Conservation (phyloP, 805 yeast species). For the Yamadazyma phyllophila region DNA sequence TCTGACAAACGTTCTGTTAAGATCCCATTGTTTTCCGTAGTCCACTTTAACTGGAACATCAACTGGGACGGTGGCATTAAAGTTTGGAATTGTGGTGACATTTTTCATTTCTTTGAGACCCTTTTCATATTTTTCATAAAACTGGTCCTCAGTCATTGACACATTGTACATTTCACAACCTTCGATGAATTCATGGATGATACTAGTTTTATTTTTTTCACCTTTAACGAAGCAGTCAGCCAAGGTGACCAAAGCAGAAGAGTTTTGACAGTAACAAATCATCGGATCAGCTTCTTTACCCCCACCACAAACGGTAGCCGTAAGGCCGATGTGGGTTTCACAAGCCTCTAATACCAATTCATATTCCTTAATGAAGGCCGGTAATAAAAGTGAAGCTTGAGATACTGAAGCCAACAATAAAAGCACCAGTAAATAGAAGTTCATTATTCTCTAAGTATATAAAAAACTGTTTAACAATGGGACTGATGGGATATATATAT, state of each 20-base stretch:
- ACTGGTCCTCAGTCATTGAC: conserved; percentile 10
- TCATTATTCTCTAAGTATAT: conserved; percentile 1
- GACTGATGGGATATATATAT: background rate
- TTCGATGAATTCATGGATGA: conserved; percentile 14
- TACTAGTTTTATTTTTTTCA: conserved; percentile 16
- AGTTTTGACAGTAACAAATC: conserved; percentile 16
- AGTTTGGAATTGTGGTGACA: conserved; percentile 14
- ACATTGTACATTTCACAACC: conserved; percentile 12
- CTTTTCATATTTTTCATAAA: conserved; percentile 15
- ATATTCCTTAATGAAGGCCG: conserved; percentile 10
- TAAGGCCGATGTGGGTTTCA: conserved; percentile 9
- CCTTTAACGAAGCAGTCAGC: conserved; percentile 22
- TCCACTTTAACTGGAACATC: conserved; percentile 12
- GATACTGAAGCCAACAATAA: background rate
- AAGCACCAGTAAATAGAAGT: conserved; percentile 4
- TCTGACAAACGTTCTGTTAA: background rate
- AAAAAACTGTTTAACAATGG: background rate
- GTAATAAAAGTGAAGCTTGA: conserved; percentile 6
- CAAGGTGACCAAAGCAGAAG: conserved; percentile 20
- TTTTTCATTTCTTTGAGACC: conserved; percentile 9
- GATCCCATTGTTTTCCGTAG: background rate
- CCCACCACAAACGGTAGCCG: conserved; percentile 16
- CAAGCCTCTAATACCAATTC: conserved; percentile 16
- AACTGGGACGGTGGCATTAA: conserved; percentile 7
- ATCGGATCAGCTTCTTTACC: conserved; percentile 1